Evolutionary conservation across 2,329 filamentous ascomycete species (phyloP), one percentile per base, ranked within the genome.

Genomic region (Macrophomina pseudophaseolina): DNA sequence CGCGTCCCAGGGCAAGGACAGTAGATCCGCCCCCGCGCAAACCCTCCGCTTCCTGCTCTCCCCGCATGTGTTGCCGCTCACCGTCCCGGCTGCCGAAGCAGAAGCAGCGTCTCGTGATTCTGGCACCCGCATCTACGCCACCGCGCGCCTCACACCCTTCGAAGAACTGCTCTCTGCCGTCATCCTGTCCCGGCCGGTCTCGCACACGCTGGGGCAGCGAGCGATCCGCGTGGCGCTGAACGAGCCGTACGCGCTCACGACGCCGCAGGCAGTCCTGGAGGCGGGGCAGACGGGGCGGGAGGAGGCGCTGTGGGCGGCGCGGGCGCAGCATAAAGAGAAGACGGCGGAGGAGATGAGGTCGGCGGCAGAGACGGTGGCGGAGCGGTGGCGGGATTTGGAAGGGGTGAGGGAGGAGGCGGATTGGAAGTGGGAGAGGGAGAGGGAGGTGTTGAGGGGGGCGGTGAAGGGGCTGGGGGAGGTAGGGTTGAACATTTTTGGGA

Each of bases 271-370:
- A 4, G 74, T 82, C 28, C 69, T 73, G 28, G 72, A 77, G 1
- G 80, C 79, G 0, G 69, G 72, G 1, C 75, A 82, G 62, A 78
- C 76, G 53, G 70, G 75, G 3, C 73, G 73, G 38, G 69, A 82
- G 72, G 38, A 58, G 2, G 79, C 80, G 2, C 69, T 83, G 44
- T 75, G 75, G 67, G 78, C 80, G 64, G 80, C 81, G 40, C 69
- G 74, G 35, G 83, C 80, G 6, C 80, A 83, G 72, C 80, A 83
- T 67, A 80, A 81, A 65, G 80, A 79, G 68, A 83, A 83, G 73
- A 82, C 80, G 1, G 80, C 80, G 0, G 73, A 75, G 8, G 78
- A 82, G 66, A 73, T 83, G 5, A 74, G 73, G 4, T 35, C 70
- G 8, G 64, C 79, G 5, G 76, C 76, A 1, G 74, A 78, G 30